Conservation (phyloP, 345 rosid species). For the Luvunga scandens region DNA sequence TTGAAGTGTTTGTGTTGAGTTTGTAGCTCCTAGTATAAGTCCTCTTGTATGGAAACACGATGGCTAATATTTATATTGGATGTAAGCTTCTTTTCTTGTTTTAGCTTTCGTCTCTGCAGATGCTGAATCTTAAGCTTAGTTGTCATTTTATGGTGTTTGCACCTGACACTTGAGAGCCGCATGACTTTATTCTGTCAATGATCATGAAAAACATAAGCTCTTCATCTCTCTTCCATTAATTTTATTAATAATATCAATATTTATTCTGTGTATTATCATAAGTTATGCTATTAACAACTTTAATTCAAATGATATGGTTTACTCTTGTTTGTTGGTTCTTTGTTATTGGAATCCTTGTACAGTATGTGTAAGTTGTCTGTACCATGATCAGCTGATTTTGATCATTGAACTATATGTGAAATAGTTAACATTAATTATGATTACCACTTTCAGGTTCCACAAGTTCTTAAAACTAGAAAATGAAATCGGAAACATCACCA, state of each 20-base stretch:
- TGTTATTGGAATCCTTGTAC: neutral
- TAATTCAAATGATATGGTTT: neutral
- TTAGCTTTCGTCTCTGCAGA: neutral
- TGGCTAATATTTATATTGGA: neutral
- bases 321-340: neutral
- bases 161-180: neutral
- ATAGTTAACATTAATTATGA: neutral
- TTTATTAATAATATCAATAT: neutral
- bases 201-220: neutral
- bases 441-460: constrained; percentile 66
- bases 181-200: neutral
- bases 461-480: constrained; percentile 91
- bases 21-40: neutral
- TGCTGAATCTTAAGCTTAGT: neutral
- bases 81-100: neutral
- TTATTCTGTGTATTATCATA: neutral
- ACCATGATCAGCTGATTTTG: neutral
- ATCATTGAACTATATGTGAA: neutral
- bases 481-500: constrained; percentile 91
- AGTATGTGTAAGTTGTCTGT: neutral
- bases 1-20: neutral
- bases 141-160: neutral
- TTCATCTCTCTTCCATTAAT: no score
- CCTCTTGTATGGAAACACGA: neutral
- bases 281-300: neutral